Percentiles rank a stretch among this genome's conserved stretches.
Evolutionary conservation across 352 stramenopile species (phyloP).

Genomic region (Globisporangium megalacanthum): DNA sequence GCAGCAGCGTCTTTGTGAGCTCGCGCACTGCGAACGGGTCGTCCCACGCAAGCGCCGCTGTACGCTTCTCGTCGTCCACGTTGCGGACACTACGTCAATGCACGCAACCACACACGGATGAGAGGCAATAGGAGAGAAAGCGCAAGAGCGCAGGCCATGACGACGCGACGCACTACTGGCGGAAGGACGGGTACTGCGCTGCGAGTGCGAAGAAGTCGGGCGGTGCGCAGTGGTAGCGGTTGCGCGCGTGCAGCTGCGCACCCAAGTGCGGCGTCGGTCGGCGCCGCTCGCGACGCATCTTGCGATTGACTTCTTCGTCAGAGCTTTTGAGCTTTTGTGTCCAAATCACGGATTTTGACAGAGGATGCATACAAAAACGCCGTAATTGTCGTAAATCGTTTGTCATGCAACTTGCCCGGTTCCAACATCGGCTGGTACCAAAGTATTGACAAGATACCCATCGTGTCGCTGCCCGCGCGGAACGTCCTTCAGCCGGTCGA

Average conservation of each 20-base stretch:
- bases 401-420: too few species aligned
- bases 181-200: conserved; percentile 48
- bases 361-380: neutral
- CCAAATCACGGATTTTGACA: too few species aligned
- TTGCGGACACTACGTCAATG: conserved; percentile 39
- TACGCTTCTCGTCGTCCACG: conserved; percentile 50
- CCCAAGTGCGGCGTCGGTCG: conserved; percentile 56
- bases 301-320: neutral
- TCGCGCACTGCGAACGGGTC: conserved; percentile 71
- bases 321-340: too few species aligned
- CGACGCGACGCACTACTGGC: conserved; percentile 45
- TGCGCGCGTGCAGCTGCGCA: conserved; percentile 58
- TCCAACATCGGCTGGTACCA: too few species aligned
- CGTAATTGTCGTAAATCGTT: neutral
- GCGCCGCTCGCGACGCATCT: conserved; percentile 39
- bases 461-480: too few species aligned
- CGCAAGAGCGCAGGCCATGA: neutral
- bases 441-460: too few species aligned
- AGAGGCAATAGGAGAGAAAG: neutral
- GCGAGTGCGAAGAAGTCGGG: conserved; percentile 81
- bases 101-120: too few species aligned
- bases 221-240: conserved; percentile 60
- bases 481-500: conserved; percentile 11
- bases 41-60: conserved; percentile 60
- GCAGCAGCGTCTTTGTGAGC: conserved; percentile 90